Base-by-base conservation (phyloP, 768 basidiomycete genomes). In the Pulveroboletus ravenelii region DNA sequence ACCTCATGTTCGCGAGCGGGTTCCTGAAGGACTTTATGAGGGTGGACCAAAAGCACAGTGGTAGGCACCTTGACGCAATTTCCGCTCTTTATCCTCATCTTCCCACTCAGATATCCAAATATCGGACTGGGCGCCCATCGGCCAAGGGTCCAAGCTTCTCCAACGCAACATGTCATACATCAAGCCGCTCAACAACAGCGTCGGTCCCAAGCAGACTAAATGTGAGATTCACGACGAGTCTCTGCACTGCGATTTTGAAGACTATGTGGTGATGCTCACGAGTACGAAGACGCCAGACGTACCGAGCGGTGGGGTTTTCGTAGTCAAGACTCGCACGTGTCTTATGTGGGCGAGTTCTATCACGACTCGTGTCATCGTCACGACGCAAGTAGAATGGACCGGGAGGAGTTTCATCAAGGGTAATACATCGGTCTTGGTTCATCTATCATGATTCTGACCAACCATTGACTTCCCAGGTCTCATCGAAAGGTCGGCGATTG, bases 351-450 rank as follows among this genome's bases (percentile, higher is more conserved):
- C 92, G 10, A 85, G 87, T 45, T 72, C 78, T 4, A 78, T 87
- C 45, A 79, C 85, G 20, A 87, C 88, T 6, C 82, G 78, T 51
- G 82, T 99, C 13, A 56, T 93, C 10, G 90, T 98, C 4, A 93
- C 91, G 37, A 92, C 89, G 5, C 81, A 87, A 55, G 90, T 98
- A 2, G 94, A 97, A 53, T 99, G 95, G 93, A 91, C 90, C 0
- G 94, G 94, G 39, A 79, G 93, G 59, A 94, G 91, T 70, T 98
- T 97, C 71, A 93, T 99, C 69, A 95, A 90, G 71, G 87, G 93
- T 93, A 50, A 56, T 53, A 10, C 35, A 34, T 6, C 38, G 17
- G 7, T 17, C 3, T 1, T 29, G 9, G 10, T 17, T 50, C 30
- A 39, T 52, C 13, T 10, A 50, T 14, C 38, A 27, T 15, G 13